These are phyloP conservation scores for Blastomyces percursus DNA, from an alignment of 2,329 filamentous ascomycete species.

Conservation along the genomic window DNA sequence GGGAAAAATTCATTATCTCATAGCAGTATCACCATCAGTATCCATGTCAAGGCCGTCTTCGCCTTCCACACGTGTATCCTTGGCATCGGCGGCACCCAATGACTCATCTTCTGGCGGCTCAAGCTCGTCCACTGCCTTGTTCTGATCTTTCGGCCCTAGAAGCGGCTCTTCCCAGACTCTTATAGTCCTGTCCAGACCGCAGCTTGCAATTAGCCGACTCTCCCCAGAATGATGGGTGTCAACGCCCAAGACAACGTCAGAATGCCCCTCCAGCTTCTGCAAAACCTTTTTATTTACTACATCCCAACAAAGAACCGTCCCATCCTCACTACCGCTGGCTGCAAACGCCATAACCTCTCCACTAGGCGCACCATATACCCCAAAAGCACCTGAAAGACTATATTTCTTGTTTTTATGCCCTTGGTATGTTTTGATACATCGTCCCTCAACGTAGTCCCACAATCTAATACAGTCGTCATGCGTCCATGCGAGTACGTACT, in stretches of 20 bases:
- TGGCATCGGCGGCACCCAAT: background rate
- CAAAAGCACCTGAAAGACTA: slow-evolving; percentile 77
- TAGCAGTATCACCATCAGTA: slow-evolving; percentile 9
- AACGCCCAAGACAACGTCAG: slow-evolving; percentile 49
- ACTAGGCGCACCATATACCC: slow-evolving; percentile 44
- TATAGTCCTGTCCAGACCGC: slow-evolving; percentile 51
- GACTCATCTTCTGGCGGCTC: background rate
- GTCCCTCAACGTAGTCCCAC: slow-evolving; percentile 89
- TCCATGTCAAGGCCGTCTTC: background rate
- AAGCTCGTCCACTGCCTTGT: background rate
- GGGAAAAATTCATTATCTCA: slow-evolving; percentile 6
- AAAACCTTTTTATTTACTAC: slow-evolving; percentile 73
- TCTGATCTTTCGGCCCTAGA: slow-evolving; percentile 5
- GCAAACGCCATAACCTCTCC: slow-evolving; percentile 48
- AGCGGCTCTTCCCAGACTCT: slow-evolving; percentile 44
- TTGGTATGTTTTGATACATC: slow-evolving; percentile 93
- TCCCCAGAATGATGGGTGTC: slow-evolving; percentile 46
- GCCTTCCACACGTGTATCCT: background rate
- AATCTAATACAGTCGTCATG: slow-evolving; percentile 81
- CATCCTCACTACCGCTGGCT: slow-evolving; percentile 73
- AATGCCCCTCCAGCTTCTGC: slow-evolving; percentile 51
- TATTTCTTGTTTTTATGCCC: slow-evolving; percentile 77
- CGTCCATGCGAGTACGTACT: slow-evolving; percentile 82
- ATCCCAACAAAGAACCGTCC: slow-evolving; percentile 78
- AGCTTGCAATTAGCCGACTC: slow-evolving; percentile 46